A percentile compares a stretch with the other conserved stretches of the same genome.
Conservation (phyloP, 2,329 filamentous ascomycete species). For the Sporothrix pseudoabietina region DNA sequence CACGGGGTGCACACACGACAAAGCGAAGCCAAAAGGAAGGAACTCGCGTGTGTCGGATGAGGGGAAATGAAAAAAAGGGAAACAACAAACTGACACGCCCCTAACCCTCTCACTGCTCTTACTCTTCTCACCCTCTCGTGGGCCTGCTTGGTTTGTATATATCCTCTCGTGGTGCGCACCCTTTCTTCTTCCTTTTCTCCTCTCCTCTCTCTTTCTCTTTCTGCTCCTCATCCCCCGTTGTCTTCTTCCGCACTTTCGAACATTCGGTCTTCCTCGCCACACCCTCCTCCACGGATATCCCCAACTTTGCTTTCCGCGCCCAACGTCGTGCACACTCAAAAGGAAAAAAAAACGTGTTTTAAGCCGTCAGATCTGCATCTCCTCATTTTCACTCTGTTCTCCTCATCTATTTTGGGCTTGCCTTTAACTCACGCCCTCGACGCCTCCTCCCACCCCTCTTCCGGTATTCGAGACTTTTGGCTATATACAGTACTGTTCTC, state of each 20-base stretch:
- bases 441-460: neutral
- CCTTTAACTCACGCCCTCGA: neutral
- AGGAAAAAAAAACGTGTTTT: slow-evolving; percentile 16
- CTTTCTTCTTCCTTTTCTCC: neutral
- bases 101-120: neutral
- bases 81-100: slow-evolving; percentile 19
- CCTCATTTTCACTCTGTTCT: neutral
- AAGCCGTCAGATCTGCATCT: neutral
- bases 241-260: neutral
- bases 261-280: neutral
- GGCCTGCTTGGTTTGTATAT: neutral
- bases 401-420: slow-evolving; percentile 8
- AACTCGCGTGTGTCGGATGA: neutral
- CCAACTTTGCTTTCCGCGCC: slow-evolving; percentile 23
- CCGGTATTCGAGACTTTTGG: neutral
- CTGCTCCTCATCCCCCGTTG: neutral
- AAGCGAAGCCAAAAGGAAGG: neutral
- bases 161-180: slow-evolving; percentile 3
- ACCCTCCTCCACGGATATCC: slow-evolving; percentile 26
- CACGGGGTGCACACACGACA: neutral
- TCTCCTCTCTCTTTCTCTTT: neutral
- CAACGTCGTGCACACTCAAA: slow-evolving; percentile 19
- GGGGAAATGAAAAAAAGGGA: neutral
- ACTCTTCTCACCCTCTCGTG: neutral
- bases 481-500: too few relatives aligned